phyloP scores from a whole-genome alignment of 805 yeast species.

The Kazachstania viticola region DNA sequence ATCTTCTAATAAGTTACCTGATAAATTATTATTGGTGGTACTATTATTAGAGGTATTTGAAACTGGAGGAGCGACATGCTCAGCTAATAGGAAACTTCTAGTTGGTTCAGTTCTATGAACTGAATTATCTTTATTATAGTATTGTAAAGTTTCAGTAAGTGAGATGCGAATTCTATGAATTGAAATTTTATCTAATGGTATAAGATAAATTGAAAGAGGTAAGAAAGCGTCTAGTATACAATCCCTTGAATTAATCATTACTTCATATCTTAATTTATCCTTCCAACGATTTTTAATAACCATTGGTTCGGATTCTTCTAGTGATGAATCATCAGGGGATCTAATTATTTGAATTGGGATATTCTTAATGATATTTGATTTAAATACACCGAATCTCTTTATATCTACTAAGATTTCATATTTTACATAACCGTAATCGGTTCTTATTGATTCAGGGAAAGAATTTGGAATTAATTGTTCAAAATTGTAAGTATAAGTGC shows the following conservation, averaged over 20 bases:
- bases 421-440: conserved; percentile 67
- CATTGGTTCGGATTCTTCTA: conserved; percentile 87
- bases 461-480: conserved; percentile 78
- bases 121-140: conserved; percentile 63
- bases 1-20: conserved; percentile 29
- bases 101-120: conserved; percentile 87
- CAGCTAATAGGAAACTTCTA: conserved; percentile 64
- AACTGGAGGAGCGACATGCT: conserved; percentile 51
- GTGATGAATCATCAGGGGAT: conserved; percentile 59
- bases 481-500: conserved; percentile 83
- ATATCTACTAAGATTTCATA: conserved; percentile 58
- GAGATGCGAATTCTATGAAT: conserved; percentile 76
- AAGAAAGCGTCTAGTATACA: conserved; percentile 70
- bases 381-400: conserved; percentile 75
- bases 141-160: conserved; percentile 78
- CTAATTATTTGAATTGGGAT: conserved; percentile 57
- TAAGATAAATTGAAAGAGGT: conserved; percentile 72
- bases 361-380: conserved; percentile 47
- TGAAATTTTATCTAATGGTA: conserved; percentile 76
- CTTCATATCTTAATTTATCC: conserved; percentile 75
- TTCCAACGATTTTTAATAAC: conserved; percentile 88
- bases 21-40: conserved; percentile 22
- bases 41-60: conserved; percentile 15
- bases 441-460: conserved; percentile 64
- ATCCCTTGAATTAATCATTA: conserved; percentile 77